A percentile compares a stretch with the other conserved stretches of the same genome.
phyloP scores from a whole-genome alignment of 2,329 filamentous ascomycete genomes.

The Ophiocordyceps camponoti-leonardi region DNA sequence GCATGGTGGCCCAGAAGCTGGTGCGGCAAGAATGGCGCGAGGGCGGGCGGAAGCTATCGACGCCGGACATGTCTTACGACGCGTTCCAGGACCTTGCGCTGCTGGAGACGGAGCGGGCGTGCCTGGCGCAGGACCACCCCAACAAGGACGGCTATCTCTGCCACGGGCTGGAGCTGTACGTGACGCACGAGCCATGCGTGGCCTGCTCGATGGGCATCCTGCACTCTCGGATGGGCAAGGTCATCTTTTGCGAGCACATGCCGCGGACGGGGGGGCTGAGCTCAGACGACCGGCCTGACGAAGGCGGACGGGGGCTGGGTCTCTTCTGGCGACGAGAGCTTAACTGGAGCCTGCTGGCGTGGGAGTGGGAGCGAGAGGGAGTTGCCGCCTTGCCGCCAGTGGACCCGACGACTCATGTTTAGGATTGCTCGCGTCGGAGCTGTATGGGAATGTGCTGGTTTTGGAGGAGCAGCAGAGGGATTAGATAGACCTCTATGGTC shows the following conservation, averaged over 20 bases:
- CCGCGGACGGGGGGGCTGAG: slow-evolving; percentile 65
- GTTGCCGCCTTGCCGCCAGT: slow-evolving; percentile 21
- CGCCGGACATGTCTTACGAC: slow-evolving; percentile 33
- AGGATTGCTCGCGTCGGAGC: slow-evolving; percentile 13
- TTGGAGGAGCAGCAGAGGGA: slow-evolving; percentile 23
- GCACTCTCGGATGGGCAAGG: slow-evolving; percentile 78
- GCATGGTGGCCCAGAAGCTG: slow-evolving; percentile 59
- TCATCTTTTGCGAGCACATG: slow-evolving; percentile 70
- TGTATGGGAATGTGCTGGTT: not conserved
- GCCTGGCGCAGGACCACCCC: slow-evolving; percentile 47
- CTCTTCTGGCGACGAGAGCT: slow-evolving; percentile 60
- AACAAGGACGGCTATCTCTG: slow-evolving; percentile 77
- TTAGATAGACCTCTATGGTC: slow-evolving; percentile 32
- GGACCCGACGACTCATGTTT: slow-evolving; percentile 32
- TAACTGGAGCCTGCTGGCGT: slow-evolving; percentile 73
- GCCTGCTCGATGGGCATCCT: slow-evolving; percentile 96
- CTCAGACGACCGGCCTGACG: slow-evolving; percentile 48
- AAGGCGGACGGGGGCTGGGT: slow-evolving; percentile 44
- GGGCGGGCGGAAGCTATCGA: slow-evolving; percentile 14
- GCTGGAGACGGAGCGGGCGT: slow-evolving; percentile 44
- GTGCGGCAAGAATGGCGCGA: slow-evolving; percentile 34
- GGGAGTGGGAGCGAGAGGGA: slow-evolving; percentile 48
- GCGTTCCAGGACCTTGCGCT: slow-evolving; percentile 54
- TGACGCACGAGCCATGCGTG: slow-evolving; percentile 89
- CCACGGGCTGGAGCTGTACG: slow-evolving; percentile 81